Evolutionary conservation across 1,284 basidiomycete genomes (phyloP), one percentile per base, ranked within the genome.

Genomic region (Apiotrichum porosum): DNA sequence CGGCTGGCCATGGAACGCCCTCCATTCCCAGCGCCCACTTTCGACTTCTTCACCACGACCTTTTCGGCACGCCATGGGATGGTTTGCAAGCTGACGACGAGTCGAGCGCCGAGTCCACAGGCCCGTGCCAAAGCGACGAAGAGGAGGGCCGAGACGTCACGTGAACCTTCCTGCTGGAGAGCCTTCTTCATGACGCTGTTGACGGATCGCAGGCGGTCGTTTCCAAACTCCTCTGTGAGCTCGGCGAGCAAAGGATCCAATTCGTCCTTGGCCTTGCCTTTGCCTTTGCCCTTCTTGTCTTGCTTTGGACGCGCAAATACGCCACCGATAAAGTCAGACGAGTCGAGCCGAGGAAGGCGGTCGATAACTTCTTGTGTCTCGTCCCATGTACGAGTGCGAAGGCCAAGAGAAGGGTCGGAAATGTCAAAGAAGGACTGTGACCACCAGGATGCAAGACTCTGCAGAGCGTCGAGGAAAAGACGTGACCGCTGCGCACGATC

Each of bases 131-230:
- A 76, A 0, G 88, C 83, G 10, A 91, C 94, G 66, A 97, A 97
- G 6, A 98, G 79, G 62, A 94, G 89, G 0, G 90, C 86, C 51
- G 87, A 88, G 32, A 84, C 82, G 70, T 98, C 94, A 51, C 89
- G 79, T 18, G 85, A 88, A 3, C 93, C 95, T 47, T 76, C 78
- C 49, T 80, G 80, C 77, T 85, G 83, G 14, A 94, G 74, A 0
- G 84, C 84, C 63, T 91, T 88, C 65, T 92, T 91, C 83, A 90
- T 89, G 34, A 97, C 76, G 54, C 88, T 92, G 63, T 90, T 89
- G 19, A 81, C 76, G 39, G 83, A 85, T 31, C 83, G 77, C 24
- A 95, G 81, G 6, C 78, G 67, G 71, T 95, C 91, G 44, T 78
- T 77, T 21, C 81, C 79, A 47, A 81, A 76, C 40, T 57, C 68